A percentile compares a stretch with the other conserved stretches of the same genome.
Evolutionary conservation across 148 eudicot genomes (phyloP).

Genomic region (Tetragonia tetragonoides): DNA sequence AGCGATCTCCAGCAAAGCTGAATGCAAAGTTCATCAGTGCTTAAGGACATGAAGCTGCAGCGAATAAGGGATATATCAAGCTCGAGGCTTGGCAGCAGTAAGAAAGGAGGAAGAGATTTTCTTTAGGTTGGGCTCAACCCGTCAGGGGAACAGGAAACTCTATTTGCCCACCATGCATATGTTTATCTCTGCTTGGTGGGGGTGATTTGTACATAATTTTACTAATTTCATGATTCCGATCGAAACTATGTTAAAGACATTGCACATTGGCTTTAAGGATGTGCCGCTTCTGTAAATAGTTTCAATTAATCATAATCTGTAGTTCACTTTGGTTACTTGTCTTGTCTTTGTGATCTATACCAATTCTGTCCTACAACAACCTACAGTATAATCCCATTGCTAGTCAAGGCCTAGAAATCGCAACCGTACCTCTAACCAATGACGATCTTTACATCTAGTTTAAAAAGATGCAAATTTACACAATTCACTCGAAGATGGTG

Average conservation of each 20-base stretch:
- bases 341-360: too few relatives aligned
- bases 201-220: background rate
- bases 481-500: too few relatives aligned
- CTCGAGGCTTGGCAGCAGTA: background rate
- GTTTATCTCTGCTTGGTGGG: constrained; percentile 6
- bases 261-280: background rate
- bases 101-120: background rate
- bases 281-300: constrained; percentile 4
- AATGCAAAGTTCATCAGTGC: constrained; percentile 12
- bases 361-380: too few relatives aligned
- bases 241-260: background rate
- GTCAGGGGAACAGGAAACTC: background rate
- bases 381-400: too few relatives aligned
- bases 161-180: constrained; percentile 9
- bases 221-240: background rate
- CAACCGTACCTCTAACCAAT: too few relatives aligned
- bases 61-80: constrained; percentile 1
- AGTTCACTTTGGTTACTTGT: background rate
- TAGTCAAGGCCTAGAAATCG: too few relatives aligned
- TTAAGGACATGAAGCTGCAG: background rate
- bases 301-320: background rate
- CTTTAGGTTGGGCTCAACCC: background rate
- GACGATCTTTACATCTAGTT: too few relatives aligned
- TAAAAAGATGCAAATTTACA: too few relatives aligned
- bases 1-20: constrained; percentile 50